phyloP scores from a whole-genome alignment of 352 stramenopile species.

The Globisporangium spiculum region DNA sequence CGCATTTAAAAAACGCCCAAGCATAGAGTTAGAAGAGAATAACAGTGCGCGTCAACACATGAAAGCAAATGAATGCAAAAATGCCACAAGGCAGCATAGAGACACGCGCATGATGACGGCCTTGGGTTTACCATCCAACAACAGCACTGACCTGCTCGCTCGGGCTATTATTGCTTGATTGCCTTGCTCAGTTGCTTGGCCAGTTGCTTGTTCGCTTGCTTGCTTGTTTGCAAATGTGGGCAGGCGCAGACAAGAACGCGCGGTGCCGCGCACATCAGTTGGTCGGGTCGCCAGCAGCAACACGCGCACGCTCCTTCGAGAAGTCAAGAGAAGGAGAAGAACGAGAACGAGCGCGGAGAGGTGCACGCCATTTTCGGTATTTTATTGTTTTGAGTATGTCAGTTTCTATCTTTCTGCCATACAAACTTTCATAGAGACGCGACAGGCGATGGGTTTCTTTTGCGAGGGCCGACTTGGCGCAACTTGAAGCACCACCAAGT shows the following conservation, averaged over 20 bases:
- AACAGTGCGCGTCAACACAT: neutral
- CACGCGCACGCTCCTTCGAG: neutral
- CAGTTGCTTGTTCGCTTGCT: neutral
- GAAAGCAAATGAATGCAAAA: neutral
- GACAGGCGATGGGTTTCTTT: neutral
- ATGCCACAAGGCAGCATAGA: neutral
- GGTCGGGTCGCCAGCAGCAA: neutral
- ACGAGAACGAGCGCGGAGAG: constrained; percentile 1
- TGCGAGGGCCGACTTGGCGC: neutral
- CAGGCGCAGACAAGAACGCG: neutral
- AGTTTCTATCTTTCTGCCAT: neutral
- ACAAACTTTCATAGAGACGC: neutral
- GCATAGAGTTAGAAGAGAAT: neutral
- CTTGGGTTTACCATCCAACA: neutral
- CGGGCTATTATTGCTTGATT: neutral
- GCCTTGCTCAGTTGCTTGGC: neutral
- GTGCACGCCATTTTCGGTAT: neutral
- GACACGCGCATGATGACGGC: neutral
- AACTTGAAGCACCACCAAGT: no score
- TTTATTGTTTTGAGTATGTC: neutral
- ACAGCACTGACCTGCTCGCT: neutral
- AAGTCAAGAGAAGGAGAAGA: constrained; percentile 1
- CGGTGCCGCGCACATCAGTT: neutral
- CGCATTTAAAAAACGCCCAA: neutral
- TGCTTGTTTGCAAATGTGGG: neutral